Evolutionary conservation across 108 stramenopile species (phyloP).

Genomic region (Skeletonema tropicum): DNA sequence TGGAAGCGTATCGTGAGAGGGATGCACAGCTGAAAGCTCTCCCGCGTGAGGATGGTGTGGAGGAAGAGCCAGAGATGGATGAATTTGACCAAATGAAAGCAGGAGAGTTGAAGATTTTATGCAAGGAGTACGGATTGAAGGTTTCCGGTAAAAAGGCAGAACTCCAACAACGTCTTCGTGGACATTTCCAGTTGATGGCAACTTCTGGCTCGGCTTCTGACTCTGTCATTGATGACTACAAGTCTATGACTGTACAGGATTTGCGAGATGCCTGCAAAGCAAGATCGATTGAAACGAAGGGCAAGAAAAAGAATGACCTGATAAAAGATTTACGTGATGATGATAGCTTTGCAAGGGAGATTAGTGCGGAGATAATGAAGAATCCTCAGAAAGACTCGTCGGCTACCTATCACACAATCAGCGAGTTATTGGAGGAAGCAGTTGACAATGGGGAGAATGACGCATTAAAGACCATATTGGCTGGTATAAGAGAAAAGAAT

Average conservation of each 20-base stretch:
- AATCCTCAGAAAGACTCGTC: slow-evolving; percentile 39
- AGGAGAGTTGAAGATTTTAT: slow-evolving; percentile 76
- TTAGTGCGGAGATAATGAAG: slow-evolving; percentile 40
- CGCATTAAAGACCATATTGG: slow-evolving; percentile 57
- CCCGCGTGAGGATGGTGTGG: background rate
- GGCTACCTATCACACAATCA: slow-evolving; percentile 50
- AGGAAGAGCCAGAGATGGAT: slow-evolving; percentile 40
- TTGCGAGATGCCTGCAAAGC: slow-evolving; percentile 62
- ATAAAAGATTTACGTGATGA: slow-evolving; percentile 62
- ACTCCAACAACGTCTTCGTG: slow-evolving; percentile 71
- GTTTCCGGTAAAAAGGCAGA: slow-evolving; percentile 83
- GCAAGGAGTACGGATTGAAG: slow-evolving; percentile 88
- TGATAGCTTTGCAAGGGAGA: slow-evolving; percentile 45
- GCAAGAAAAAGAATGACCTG: slow-evolving; percentile 53
- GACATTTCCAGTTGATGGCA: slow-evolving; percentile 58
- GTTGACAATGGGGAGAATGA: slow-evolving; percentile 53
- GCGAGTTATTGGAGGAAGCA: slow-evolving; percentile 58
- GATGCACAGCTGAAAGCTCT: slow-evolving; percentile 26
- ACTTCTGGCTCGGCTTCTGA: slow-evolving; percentile 11
- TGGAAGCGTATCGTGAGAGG: slow-evolving; percentile 59
- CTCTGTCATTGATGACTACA: slow-evolving; percentile 63
- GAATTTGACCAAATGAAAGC: slow-evolving; percentile 82
- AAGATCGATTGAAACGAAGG: slow-evolving; percentile 34
- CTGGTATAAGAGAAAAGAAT: slow-evolving; percentile 59
- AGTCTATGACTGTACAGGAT: slow-evolving; percentile 78